Conservation (phyloP, 1,139 yeast species). For the Yamadazyma buinensis region DNA sequence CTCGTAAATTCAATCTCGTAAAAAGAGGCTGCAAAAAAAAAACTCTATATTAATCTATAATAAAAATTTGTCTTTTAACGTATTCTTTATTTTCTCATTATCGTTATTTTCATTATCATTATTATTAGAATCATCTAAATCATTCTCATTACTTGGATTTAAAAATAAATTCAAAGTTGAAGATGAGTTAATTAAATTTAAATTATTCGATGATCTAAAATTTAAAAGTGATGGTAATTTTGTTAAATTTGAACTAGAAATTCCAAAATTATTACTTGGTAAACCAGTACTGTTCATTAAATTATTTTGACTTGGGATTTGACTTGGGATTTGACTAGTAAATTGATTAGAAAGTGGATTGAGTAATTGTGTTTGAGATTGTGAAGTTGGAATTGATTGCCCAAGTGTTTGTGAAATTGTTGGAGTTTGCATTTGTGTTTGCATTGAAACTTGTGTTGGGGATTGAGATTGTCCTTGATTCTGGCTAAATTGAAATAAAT, state of each 20-base stretch:
- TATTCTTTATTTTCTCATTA: slow-evolving; percentile 8
- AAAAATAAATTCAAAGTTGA: slow-evolving; percentile 14
- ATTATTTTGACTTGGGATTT: slow-evolving; percentile 1
- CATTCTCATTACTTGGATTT: slow-evolving; percentile 4
- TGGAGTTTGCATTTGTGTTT: slow-evolving; percentile 1
- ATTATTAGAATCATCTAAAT: slow-evolving; percentile 5
- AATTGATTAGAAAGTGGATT: too few species aligned
- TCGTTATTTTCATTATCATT: slow-evolving; percentile 6
- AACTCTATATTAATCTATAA: slow-evolving; percentile 5
- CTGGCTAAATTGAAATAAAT: slow-evolving; percentile 23
- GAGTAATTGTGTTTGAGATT: too few species aligned
- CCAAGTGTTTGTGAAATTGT: too few species aligned
- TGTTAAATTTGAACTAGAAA: slow-evolving; percentile 8
- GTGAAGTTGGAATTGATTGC: too few species aligned
- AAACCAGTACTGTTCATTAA: not conserved
- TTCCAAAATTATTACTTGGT: slow-evolving; percentile 3
- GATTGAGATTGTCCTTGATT: not conserved
- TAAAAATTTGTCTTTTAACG: slow-evolving; percentile 11
- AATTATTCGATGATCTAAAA: slow-evolving; percentile 12
- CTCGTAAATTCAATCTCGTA: too few species aligned
- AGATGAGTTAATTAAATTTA: slow-evolving; percentile 12
- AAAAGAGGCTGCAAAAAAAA: not conserved
- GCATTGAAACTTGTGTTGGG: slow-evolving; percentile 1
- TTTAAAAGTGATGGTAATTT: slow-evolving; percentile 15
- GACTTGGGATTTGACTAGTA: too few species aligned